Base-by-base conservation (phyloP, 331 rosid species). In the Erythrophleum ivorense region DNA sequence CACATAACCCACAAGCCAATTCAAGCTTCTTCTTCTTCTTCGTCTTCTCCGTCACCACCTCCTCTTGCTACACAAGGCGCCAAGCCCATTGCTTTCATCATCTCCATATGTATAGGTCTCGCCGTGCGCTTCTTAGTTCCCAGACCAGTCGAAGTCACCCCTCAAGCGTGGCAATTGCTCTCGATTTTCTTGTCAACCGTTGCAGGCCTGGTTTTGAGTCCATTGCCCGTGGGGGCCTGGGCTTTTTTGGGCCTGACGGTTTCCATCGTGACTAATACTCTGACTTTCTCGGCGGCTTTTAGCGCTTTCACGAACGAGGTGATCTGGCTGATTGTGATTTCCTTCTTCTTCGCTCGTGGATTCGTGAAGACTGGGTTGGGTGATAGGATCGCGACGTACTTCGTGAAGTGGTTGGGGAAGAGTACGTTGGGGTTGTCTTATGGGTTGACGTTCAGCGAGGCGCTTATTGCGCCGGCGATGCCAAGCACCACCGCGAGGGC, bases 191-290 rank as follows among this genome's bases (percentile, higher is more conserved):
- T 90, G 7, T 93, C 99, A 7, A 96, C 99, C 3, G 87, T 96
- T 21, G 95, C 98, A 0, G 99, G 99, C 19, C 92, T 96, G 6
- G 93, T 96, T 6, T 79, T 96, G 68, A 92, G 92, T 77, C 99
- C 99, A 0, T 83, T 96, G 40, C 99, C 99, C 0, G 99, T 96
- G 0, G 98, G 99, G 5, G 99, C 99, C 0, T 96, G 99, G 99
- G 99, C 99, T 40, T 91, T 96, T 73, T 73, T 96, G 8, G 92
- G 99, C 41, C 68, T 94, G 6, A 93, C 99, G 1, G 66, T 88
- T 5, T 55, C 97, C 9, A 52, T 96, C 0, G 91, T 92, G 7
- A 91, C 98, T 3, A 87, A 81, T 18, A 96, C 99, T 6, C 86
- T 96, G 13, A 79, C 86, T 11, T 96, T 96, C 59, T 18, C 92